These are phyloP conservation scores for Diaporthe sp. DNA, from an alignment of 2,329 filamentous ascomycete species.

Conservation along the genomic window DNA sequence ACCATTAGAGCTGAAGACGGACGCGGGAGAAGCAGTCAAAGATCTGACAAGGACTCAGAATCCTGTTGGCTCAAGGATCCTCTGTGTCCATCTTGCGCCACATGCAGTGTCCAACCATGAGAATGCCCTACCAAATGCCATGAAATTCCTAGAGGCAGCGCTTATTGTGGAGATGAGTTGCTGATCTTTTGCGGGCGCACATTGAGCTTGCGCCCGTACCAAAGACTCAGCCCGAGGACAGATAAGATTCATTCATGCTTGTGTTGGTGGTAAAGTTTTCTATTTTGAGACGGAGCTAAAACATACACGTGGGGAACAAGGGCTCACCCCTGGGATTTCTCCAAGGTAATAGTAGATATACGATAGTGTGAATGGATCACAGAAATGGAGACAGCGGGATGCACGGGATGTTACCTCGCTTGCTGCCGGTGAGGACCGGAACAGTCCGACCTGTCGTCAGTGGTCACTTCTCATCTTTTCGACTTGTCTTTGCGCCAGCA, in stretches of 20 bases:
- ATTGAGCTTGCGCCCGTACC: background rate
- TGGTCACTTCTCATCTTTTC: background rate
- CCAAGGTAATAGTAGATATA: background rate
- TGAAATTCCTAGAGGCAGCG: background rate
- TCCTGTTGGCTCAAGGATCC: background rate
- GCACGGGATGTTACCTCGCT: slow-evolving; percentile 23
- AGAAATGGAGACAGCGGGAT: slow-evolving; percentile 17
- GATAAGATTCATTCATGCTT: background rate
- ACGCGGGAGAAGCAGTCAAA: background rate
- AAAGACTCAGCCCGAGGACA: background rate
- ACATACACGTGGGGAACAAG: slow-evolving; percentile 9
- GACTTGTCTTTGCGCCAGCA: slow-evolving; percentile 1
- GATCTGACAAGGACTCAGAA: background rate
- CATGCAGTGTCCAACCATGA: background rate
- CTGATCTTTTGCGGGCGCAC: background rate
- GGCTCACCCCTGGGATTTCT: background rate
- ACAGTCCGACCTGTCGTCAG: slow-evolving; percentile 11
- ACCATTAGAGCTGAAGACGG: background rate
- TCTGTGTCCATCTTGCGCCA: background rate
- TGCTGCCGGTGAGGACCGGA: background rate
- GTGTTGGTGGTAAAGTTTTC: background rate
- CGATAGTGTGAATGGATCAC: slow-evolving; percentile 8
- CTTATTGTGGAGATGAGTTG: background rate
- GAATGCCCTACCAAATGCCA: background rate
- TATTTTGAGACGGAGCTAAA: slow-evolving; percentile 14